Evolutionary conservation across 495 filamentous ascomycete genomes (phyloP).

Genomic region (Neurospora intermedia): DNA sequence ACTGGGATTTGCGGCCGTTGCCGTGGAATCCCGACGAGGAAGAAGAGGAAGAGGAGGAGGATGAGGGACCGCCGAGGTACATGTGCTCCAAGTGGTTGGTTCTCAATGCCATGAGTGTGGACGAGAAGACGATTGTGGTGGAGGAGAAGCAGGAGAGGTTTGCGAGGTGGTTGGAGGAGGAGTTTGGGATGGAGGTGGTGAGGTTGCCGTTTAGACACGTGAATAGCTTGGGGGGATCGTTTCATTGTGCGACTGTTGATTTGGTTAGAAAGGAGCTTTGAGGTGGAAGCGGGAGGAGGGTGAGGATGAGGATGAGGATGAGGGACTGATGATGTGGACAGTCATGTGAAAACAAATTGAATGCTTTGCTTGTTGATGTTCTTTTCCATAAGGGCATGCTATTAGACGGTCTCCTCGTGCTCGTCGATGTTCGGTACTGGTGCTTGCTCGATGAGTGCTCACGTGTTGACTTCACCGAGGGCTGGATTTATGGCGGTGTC

Average conservation of each 20-base stretch:
- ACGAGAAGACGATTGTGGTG: neutral
- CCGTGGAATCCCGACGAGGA: neutral
- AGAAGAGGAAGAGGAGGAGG: neutral
- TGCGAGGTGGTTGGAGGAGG: neutral
- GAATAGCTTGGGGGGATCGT: conserved; percentile 2
- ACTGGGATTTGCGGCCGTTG: neutral
- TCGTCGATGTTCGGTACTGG: too few relatives aligned
- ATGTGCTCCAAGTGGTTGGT: conserved; percentile 2
- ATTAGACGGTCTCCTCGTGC: too few relatives aligned
- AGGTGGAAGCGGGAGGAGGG: neutral
- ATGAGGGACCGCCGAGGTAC: neutral
- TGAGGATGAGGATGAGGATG: neutral
- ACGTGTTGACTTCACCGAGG: too few relatives aligned
- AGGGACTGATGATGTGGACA: neutral
- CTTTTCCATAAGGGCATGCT: too few relatives aligned
- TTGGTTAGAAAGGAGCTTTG: neutral
- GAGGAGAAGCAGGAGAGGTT: neutral
- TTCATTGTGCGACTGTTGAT: conserved; percentile 4
- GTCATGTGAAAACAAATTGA: neutral
- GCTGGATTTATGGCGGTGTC: too few relatives aligned
- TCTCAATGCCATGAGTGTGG: neutral
- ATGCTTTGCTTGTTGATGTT: neutral
- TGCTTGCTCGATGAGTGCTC: too few relatives aligned
- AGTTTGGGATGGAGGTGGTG: neutral
- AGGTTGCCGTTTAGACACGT: conserved; percentile 1